Conservation (phyloP, 495 filamentous ascomycete species). For the Schizothecium vesticola region DNA sequence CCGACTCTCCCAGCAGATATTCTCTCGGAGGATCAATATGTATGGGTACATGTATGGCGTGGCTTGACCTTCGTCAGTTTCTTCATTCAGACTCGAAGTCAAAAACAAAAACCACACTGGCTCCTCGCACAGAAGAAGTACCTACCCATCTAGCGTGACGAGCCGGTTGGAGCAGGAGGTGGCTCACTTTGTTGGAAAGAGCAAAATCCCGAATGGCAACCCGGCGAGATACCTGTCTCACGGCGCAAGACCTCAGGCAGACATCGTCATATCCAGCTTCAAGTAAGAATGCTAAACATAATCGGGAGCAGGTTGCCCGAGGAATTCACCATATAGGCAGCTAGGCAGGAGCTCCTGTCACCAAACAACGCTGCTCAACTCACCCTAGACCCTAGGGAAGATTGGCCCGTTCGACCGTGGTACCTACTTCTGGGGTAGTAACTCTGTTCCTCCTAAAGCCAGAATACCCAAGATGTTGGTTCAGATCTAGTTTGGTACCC, state of each 20-base stretch:
- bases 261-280: no score
- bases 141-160: background rate
- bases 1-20: background rate
- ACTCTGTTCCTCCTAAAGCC: background rate
- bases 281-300: no score
- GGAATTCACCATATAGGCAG: background rate
- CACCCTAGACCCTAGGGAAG: background rate
- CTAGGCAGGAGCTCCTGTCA: background rate
- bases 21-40: background rate
- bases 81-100: background rate
- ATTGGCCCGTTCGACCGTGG: background rate
- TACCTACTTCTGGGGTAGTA: background rate
- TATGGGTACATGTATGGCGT: background rate
- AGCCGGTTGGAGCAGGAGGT: no score
- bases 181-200: no score
- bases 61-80: background rate
- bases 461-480: background rate
- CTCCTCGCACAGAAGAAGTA: background rate
- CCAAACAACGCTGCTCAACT: background rate
- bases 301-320: background rate
- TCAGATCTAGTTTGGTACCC: background rate
- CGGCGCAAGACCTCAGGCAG: no score
- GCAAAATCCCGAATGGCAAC: no score
- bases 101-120: background rate
- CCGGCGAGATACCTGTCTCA: no score